phyloP scores from a whole-genome alignment of 176 grass and related monocot genomes.

The Saccharum officinarum region DNA sequence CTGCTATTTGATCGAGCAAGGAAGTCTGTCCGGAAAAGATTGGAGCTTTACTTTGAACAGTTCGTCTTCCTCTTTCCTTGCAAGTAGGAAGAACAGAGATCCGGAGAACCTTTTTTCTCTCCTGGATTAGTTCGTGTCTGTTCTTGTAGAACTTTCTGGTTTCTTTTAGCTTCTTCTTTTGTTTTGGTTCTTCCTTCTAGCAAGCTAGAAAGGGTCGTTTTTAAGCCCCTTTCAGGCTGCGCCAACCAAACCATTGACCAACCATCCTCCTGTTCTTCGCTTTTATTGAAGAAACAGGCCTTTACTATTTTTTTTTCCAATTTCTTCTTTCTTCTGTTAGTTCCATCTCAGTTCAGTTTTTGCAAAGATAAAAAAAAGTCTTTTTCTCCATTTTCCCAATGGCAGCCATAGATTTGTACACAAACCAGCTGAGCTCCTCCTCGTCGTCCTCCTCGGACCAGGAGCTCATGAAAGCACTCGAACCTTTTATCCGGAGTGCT shows the following conservation, averaged over 20 bases:
- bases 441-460: constrained; percentile 60
- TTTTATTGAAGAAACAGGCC: constrained; percentile 70
- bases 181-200: background rate
- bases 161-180: constrained; percentile 24
- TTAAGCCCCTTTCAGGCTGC: constrained; percentile 45
- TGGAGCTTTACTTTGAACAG: background rate
- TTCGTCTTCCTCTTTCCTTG: constrained; percentile 1
- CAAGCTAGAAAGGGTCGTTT: constrained; percentile 62
- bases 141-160: background rate
- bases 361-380: background rate
- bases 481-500: constrained; percentile 96
- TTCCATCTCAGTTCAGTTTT: constrained; percentile 9
- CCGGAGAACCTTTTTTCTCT: constrained; percentile 68
- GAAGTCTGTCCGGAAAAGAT: background rate
- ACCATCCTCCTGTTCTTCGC: constrained; percentile 58
- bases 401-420: constrained; percentile 85
- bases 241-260: background rate
- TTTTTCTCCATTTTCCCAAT: constrained; percentile 41
- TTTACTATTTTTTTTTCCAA: background rate
- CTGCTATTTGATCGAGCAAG: constrained; percentile 38
- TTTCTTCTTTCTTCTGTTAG: constrained; percentile 10
- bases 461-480: constrained; percentile 98
- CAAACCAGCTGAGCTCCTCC: constrained; percentile 49
- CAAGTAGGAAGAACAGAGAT: constrained; percentile 55
- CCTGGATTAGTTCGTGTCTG: constrained; percentile 52